Conservation (phyloP, 169 alveolate genomes). For the Plasmodium inui region DNA sequence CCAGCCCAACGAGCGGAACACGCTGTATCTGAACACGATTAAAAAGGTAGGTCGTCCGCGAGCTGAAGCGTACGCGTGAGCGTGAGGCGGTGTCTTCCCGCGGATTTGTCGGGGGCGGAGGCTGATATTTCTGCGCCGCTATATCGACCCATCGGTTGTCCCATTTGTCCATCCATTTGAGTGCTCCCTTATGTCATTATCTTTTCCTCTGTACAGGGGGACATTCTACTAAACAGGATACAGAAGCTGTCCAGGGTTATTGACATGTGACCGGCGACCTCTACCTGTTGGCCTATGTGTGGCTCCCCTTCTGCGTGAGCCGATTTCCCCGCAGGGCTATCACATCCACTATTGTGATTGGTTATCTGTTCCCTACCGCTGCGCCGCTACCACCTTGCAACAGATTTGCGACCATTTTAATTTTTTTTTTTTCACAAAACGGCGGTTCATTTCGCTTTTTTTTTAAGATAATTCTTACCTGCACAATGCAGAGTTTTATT, state of each 20-base stretch:
- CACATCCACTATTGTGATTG: not conserved
- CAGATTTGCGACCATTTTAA: not conserved
- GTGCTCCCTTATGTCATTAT: not conserved
- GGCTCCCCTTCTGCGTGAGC: not conserved
- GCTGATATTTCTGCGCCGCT: not conserved
- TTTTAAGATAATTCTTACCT: not conserved
- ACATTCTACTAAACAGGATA: slow-evolving; percentile 92
- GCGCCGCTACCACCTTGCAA: not conserved
- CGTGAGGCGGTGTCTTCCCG: not conserved
- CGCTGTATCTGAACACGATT: slow-evolving; percentile 87
- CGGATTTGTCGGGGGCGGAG: not conserved
- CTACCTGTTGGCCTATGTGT: not conserved
- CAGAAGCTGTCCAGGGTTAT: slow-evolving; percentile 94
- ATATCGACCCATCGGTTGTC: not conserved
- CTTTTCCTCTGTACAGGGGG: slow-evolving; percentile 83
- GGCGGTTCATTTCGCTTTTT: not conserved
- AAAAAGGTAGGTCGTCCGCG: slow-evolving; percentile 82
- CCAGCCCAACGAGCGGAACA: slow-evolving; percentile 91
- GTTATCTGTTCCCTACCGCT: not conserved
- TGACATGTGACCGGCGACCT: slow-evolving; percentile 86
- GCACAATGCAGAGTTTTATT: slow-evolving; percentile 1
- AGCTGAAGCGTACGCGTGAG: not conserved
- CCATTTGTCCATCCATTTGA: not conserved
- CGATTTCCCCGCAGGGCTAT: not conserved
- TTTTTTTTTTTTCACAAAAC: not conserved